Percentiles rank a stretch among this genome's conserved stretches.
phyloP scores from a whole-genome alignment of 768 basidiomycete genomes.

The Boletellus ananas region DNA sequence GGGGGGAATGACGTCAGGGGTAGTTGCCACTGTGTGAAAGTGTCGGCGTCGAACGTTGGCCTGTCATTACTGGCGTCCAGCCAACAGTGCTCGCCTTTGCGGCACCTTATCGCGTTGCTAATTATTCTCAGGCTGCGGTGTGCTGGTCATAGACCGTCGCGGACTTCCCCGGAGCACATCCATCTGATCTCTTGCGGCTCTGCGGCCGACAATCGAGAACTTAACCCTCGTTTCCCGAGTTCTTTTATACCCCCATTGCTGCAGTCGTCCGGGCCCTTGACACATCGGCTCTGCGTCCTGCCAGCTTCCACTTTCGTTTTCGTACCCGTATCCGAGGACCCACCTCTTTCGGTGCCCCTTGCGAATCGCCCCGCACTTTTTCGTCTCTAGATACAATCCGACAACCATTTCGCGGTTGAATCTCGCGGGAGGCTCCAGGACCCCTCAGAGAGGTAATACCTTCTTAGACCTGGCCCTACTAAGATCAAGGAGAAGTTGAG shows the following conservation, averaged over 20 bases:
- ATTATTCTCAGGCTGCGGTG: slow-evolving; percentile 2
- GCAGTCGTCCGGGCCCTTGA: neutral
- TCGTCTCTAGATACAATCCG: neutral
- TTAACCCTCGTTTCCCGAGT: neutral
- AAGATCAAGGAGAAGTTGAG: neutral
- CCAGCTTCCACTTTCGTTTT: neutral
- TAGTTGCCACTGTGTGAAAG: neutral
- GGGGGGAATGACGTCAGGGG: slow-evolving; percentile 25
- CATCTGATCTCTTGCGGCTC: slow-evolving; percentile 1
- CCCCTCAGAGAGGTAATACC: too few species aligned
- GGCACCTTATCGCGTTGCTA: neutral
- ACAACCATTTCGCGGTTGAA: too few species aligned
- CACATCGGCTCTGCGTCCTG: neutral
- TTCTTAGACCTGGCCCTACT: neutral
- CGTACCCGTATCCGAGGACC: neutral
- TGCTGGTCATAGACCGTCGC: slow-evolving; percentile 7
- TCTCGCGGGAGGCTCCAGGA: too few species aligned
- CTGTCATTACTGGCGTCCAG: neutral
- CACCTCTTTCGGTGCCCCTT: neutral
- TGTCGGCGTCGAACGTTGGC: too few species aligned
- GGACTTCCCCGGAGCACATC: neutral
- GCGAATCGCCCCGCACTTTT: too few species aligned
- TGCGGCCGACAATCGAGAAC: neutral
- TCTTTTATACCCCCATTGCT: neutral
- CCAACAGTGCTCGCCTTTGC: neutral